Base-by-base conservation (phyloP, 257 asterid species). In the Jasminum sambac region DNA sequence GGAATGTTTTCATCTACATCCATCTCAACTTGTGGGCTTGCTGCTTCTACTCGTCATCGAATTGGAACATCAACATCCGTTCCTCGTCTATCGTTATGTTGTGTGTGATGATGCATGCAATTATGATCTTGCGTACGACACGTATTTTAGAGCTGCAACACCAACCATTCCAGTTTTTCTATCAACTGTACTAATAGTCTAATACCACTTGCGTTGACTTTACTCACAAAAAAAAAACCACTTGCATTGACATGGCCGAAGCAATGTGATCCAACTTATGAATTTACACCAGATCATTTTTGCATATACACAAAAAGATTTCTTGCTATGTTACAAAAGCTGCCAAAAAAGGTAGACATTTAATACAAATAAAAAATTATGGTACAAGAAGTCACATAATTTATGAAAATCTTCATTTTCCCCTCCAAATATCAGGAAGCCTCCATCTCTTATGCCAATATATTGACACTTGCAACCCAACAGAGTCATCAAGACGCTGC, bases 391-490 rank as follows among this genome's bases (percentile, higher is more conserved):
- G 43, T 43, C 72, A 70, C 75, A 80, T 59, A 75, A 75, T 55
- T 58, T 2, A 19, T 55, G 61, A 67, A 52, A 74, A 72, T 37
- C 58, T 37, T 75, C 74, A 63, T 37, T 74, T 66, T 48, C 42
- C 89, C 69, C 79, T 81, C 92, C 72, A 74, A 26, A 36, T 46
- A 68, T 63, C 65, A 67, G 99, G 99, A 76, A 92, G 88, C 88
- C 84, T 88, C 99, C 99, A 95, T 78, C 84, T 86, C 68, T 82
- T 92, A 74, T 95, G 99, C 99, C 99, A 95, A 76, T 82, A 95
- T 10, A 95, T 81, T 0, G 95, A 88, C 72, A 92, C 96, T 79
- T 98, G 98, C 72, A 91, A 95, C 76, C 96, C 98, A 60, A 95
- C 91, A 74, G 73, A 85, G 77, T 84, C 89, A 76, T 86, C 89